Base-by-base conservation (phyloP, 192 early-diverging fungal species). In the Anaeromyces robustus region DNA sequence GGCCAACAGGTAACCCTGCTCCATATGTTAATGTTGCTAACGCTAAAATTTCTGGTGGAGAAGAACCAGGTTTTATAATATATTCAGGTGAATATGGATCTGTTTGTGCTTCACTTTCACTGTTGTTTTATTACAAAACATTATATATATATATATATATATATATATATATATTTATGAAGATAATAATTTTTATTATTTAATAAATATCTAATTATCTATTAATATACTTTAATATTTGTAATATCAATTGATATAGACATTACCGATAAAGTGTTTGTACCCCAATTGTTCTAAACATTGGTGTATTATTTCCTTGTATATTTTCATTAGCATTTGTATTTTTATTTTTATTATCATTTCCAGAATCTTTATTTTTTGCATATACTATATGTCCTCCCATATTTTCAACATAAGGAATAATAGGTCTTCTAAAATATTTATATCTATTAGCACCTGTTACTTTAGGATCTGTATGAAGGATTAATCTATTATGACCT, bases 1-100 rank as follows among this genome's bases (percentile, higher is more conserved):
- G 81, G 4, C 86, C 87, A 1, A 84, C 89, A 26, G 90, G 90
- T n/a, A 91, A 81, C 4, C 89, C 89, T 29, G 82, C 83, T 6
- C 87, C 89, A 59, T 84, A 87, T 16, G 87, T 87, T 30, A 91
- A 84, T 17, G 89, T 87, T n/a, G 89, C 85, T 22, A 91, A 82
- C 0, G 89, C 89, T 30, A 91, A 84, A 12, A 91, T 81, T 79
- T 91, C 90, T 32, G 90, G 90, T 17, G 89, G 85, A 26, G 82
- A 37, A 30, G 84, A 31, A 11, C 79, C 81, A 0, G 85, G 84
- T 18, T 80, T 82, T 26, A 90, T 78, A 26, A 86, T 86, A 80
- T 91, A 91, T 68, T 88, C 88, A 26, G 90, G 90, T 4, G 88
- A 88, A 82, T 89, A 91, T 43, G 90, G 90, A 80, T 91, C 90